Evolutionary conservation across 176 grass and related monocot genomes (phyloP).

Genomic region (maize (Zea mays)): DNA sequence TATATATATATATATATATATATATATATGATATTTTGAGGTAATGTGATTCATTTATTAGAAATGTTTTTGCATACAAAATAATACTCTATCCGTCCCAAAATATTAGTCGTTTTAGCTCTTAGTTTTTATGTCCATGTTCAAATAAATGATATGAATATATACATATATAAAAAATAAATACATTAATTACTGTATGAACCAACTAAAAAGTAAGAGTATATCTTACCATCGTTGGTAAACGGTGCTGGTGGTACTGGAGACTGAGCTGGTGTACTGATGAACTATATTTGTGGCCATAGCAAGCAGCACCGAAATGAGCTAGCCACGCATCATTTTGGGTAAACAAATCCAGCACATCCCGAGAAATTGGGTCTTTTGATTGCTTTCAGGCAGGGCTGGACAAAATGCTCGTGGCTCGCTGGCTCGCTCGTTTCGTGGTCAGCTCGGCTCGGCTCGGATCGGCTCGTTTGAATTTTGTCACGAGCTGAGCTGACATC

Average conservation of each 20-base stretch:
- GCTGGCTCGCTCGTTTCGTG: no score
- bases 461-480: no score
- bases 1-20: neutral
- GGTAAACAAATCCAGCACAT: conserved; percentile 38
- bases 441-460: no score
- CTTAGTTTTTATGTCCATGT: no score
- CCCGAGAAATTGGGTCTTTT: conserved; percentile 42
- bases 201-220: no score
- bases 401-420: no score
- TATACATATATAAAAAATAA: no score
- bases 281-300: neutral
- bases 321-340: conserved; percentile 38
- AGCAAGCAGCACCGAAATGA: conserved; percentile 15
- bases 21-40: neutral
- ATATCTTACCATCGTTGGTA: neutral
- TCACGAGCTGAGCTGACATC: no score
- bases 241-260: neutral
- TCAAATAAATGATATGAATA: no score
- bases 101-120: no score
- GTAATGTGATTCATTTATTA: neutral
- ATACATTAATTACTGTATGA: no score
- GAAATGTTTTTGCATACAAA: neutral
- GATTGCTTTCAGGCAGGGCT: conserved; percentile 51
- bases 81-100: neutral
- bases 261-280: neutral